These are phyloP conservation scores for Ciborinia camelliae DNA, from an alignment of 2,329 filamentous ascomycete species.

Conservation along the genomic window DNA sequence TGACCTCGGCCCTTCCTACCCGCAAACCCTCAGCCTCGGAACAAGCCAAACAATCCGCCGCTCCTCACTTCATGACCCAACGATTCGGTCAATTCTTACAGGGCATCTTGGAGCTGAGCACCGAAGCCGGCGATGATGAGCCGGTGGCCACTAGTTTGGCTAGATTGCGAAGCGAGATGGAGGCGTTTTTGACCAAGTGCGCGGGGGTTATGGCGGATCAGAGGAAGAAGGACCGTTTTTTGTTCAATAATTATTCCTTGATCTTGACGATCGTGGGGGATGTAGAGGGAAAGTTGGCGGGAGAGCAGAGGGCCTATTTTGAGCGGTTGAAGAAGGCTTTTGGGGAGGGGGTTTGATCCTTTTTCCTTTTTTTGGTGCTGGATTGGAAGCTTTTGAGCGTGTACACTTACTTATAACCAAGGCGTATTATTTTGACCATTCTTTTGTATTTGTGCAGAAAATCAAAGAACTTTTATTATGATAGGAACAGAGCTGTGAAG, in stretches of 20 bases:
- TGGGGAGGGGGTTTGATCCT: slow-evolving; percentile 42
- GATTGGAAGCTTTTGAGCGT: not conserved
- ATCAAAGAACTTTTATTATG: slow-evolving; percentile 10
- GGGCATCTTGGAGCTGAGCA: slow-evolving; percentile 76
- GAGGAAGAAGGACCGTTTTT: slow-evolving; percentile 78
- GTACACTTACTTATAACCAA: slow-evolving; percentile 13
- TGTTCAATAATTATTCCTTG: slow-evolving; percentile 95
- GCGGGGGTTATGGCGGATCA: slow-evolving; percentile 73
- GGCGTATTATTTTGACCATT: not conserved
- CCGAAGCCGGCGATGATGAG: slow-evolving; percentile 92
- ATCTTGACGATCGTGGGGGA: slow-evolving; percentile 90
- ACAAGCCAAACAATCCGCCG: slow-evolving; percentile 63
- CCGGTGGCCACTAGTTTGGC: slow-evolving; percentile 79
- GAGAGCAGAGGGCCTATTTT: slow-evolving; percentile 74
- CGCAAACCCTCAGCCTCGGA: slow-evolving; percentile 48
- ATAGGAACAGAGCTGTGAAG: not conserved
- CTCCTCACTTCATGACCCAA: slow-evolving; percentile 88
- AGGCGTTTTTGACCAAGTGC: slow-evolving; percentile 75
- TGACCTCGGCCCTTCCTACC: slow-evolving; percentile 50
- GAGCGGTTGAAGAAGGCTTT: slow-evolving; percentile 60
- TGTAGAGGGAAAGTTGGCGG: slow-evolving; percentile 66
- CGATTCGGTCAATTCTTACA: slow-evolving; percentile 92
- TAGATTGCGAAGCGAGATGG: slow-evolving; percentile 75
- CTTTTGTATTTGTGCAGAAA: not conserved
- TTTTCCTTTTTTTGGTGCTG: slow-evolving; percentile 10